Evolutionary conservation across 2,329 filamentous ascomycete species (phyloP).

Genomic region (Diaporthe australafricana): DNA sequence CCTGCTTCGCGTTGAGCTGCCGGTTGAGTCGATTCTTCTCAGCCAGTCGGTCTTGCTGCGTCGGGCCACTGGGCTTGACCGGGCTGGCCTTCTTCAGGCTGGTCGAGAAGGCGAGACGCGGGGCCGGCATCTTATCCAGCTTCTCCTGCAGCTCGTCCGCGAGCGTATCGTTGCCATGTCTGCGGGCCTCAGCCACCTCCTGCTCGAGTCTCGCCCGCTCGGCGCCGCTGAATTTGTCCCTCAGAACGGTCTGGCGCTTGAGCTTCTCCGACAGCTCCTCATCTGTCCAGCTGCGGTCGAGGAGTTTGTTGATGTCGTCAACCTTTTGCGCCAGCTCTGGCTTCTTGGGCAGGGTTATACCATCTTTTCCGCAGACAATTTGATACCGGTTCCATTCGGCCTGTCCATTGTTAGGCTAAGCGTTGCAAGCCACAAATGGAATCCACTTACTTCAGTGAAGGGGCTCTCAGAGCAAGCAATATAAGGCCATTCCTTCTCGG

Average conservation of each 20-base stretch:
- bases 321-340: slow-evolving; percentile 76
- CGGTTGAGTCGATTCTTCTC: slow-evolving; percentile 88
- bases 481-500: slow-evolving; percentile 88
- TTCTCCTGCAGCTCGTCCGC: slow-evolving; percentile 67
- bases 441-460: slow-evolving; percentile 78
- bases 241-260: slow-evolving; percentile 74
- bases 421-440: not conserved
- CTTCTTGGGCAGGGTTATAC: slow-evolving; percentile 79
- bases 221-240: slow-evolving; percentile 73
- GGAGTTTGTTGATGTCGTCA: slow-evolving; percentile 81
- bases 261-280: slow-evolving; percentile 85
- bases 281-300: slow-evolving; percentile 85
- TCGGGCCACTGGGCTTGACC: slow-evolving; percentile 59
- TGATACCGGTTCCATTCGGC: slow-evolving; percentile 86
- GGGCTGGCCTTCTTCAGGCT: slow-evolving; percentile 67
- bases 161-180: slow-evolving; percentile 70
- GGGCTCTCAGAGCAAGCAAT: slow-evolving; percentile 87
- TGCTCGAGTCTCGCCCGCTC: slow-evolving; percentile 76
- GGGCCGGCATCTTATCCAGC: slow-evolving; percentile 72
- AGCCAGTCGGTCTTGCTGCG: slow-evolving; percentile 85
- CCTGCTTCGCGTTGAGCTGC: slow-evolving; percentile 84
- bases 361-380: slow-evolving; percentile 78
- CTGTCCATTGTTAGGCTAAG: slow-evolving; percentile 51
- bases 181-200: slow-evolving; percentile 74
- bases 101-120: slow-evolving; percentile 80